Evolutionary conservation across 805 yeast genomes (phyloP), one percentile per base, ranked within the genome.

Genomic region (Tetrapisispora phaffii): DNA sequence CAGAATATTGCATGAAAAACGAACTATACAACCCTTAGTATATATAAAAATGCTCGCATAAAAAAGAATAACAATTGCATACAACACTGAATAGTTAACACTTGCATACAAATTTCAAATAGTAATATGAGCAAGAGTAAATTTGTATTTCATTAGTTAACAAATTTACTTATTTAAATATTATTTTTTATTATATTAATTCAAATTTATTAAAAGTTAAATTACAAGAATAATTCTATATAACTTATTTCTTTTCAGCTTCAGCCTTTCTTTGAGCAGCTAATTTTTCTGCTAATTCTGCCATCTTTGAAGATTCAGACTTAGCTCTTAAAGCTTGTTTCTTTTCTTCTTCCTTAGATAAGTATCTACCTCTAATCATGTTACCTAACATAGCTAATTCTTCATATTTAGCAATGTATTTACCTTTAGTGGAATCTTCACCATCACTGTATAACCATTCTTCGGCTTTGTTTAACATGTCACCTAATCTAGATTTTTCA

Each of bases 371-470:
- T 74, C 82, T 84, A 71, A 90, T 87, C 58, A 90, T 73, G 77
- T 93, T 93, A 69, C 97, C 97, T 59, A 81, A 75, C 41, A 95
- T 77, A 42, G 96, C 94, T 61, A 90, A 79, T 71, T 93, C 97
- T 73, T 93, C 97, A 71, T 87, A 87, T 72, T 85, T 88, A 61
- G 97, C 97, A 69, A 90, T 82, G 77, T 90, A 90, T 67, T 83
- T 87, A 59, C 90, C 97, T 79, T 90, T 88, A 61, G 88, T 76
- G 50, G 96, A 78, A 67, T 90, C 98, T 67, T 85, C 88, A 63
- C 97, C 97, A 46, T 87, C 97, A 50, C 84, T 95, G 70, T 93
- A 90, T 60, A 93, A 80, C 98, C 98, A 90, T 64, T 90, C 96
- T 76, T 93, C 97, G 55, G 97, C 80, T 66, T 81, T 82, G 62